These are phyloP conservation scores for Pseudisothecium myosuroides DNA, from an alignment of 225 moss, liverwort and hornwort species.

Conservation along the genomic window DNA sequence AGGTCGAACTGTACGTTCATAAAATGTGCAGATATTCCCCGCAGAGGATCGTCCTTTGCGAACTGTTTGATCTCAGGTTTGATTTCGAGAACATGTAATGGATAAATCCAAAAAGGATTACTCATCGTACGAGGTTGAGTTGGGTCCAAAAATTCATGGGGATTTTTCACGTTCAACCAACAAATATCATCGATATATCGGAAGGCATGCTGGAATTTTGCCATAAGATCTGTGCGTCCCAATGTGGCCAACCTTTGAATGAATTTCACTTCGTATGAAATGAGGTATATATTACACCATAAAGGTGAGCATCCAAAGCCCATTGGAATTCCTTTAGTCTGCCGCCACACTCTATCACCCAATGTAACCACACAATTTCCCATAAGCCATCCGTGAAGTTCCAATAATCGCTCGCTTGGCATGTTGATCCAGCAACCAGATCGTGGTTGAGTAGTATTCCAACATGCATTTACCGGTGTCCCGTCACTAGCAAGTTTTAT, in stretches of 20 bases:
- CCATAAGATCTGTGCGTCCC: no score
- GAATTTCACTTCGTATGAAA: no score
- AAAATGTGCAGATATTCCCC: rapidly evolving
- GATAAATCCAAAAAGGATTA: not conserved
- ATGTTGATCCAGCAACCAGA: rapidly evolving
- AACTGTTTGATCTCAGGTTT: not conserved
- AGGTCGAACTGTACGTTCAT: not conserved
- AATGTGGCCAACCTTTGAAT: rapidly evolving
- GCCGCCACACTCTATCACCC: no score
- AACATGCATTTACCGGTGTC: rapidly evolving
- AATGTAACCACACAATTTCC: no score
- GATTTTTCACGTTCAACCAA: no score
- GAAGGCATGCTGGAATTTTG: rapidly evolving
- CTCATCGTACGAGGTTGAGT: rapidly evolving
- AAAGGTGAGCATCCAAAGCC: rapidly evolving
- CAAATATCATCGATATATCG: no score
- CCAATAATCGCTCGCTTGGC: rapidly evolving
- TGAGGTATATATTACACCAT: no score
- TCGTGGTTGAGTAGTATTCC: rapidly evolving
- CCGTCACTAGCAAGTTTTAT: not conserved
- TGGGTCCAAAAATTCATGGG: rapidly evolving
- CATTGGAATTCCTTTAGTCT: no score
- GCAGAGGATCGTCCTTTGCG: rapidly evolving
- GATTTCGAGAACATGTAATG: rapidly evolving
- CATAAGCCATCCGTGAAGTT: no score